Evolutionary conservation across 2,329 filamentous ascomycete species (phyloP), one percentile per base, ranked within the genome.

Genomic region (Xylaria sp.): DNA sequence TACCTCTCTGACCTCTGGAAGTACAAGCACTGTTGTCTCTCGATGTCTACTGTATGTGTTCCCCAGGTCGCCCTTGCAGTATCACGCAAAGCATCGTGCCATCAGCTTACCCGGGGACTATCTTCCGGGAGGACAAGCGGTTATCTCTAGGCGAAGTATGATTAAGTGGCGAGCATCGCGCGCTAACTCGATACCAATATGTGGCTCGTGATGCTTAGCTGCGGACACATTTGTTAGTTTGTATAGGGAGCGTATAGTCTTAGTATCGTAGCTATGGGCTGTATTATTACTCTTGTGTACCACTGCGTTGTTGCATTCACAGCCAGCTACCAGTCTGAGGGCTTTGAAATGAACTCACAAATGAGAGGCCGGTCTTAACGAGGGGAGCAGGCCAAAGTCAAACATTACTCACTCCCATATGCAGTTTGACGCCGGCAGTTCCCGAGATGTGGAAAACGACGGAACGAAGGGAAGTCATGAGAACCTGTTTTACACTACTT

Each of bases 101-200:
- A 46, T 55, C 41, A 43, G 38, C 60, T 35, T 52, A 2, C 40
- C 47, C 19, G 31, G 51, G 31, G 51, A 40, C 51, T 40, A 27
- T 44, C 51, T 47, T 31, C 35, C 31, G 37, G 27, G 13, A 4
- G 17, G 35, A 52, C 51, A 44, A 54, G 44, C 23, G 27, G 31
- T 23, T 11, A 35, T 54, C 10, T 31, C 17, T 11, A 35, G n/a
- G 44, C 15, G 11, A 29, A 46, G 15, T 1, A 37, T 31, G 41
- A 21, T 29, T 37, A 35, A 11, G 23, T 41, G 48, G 17, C 17
- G 23, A 43, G 43, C 27, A 54, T 40, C 17, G 25, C 11, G 48
- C 35, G 29, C 35, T 49, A 62, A 1, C 8, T 33, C n/a, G 19
- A 41, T 59, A 53, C 11, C 48, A 48, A 11, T 4, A 54, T n/a